A percentile compares a stretch with the other conserved stretches of the same genome.
Evolutionary conservation across 1,284 basidiomycete genomes (phyloP).

Genomic region (Cystobasidiaceae sp.): DNA sequence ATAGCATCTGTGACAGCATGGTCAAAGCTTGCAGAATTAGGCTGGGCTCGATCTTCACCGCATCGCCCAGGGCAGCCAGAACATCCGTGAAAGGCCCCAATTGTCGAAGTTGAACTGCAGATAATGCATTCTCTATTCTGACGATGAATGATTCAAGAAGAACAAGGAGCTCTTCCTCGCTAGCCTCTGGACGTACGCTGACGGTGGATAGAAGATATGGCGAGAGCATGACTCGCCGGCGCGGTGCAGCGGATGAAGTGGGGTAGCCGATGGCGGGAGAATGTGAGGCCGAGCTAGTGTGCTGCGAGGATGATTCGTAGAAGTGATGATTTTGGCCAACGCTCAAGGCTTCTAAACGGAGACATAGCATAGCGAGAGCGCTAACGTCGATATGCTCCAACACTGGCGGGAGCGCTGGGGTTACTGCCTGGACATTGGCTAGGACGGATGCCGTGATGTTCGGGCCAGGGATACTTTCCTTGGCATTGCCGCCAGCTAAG

Average conservation of each 20-base stretch:
- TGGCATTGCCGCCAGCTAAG: constrained; percentile 47
- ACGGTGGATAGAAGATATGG: constrained; percentile 8
- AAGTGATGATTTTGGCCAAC: constrained; percentile 50
- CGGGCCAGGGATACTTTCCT: constrained; percentile 10
- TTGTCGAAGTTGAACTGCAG: constrained; percentile 51
- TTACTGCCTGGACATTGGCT: constrained; percentile 36
- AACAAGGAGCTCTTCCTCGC: constrained; percentile 67
- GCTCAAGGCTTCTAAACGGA: constrained; percentile 77
- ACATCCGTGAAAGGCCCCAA: constrained; percentile 44
- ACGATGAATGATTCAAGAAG: constrained; percentile 59
- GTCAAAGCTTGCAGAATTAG: constrained; percentile 27
- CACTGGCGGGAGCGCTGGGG: constrained; percentile 53
- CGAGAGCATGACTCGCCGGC: constrained; percentile 16
- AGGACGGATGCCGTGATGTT: constrained; percentile 26
- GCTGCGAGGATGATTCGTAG: constrained; percentile 33
- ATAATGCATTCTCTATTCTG: constrained; percentile 74
- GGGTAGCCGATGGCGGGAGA: constrained; percentile 54
- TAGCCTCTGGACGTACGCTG: constrained; percentile 61
- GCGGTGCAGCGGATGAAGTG: constrained; percentile 24
- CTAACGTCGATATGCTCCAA: constrained; percentile 69
- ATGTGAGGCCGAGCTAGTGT: constrained; percentile 56
- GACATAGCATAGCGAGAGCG: constrained; percentile 66
- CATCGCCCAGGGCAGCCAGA: constrained; percentile 38
- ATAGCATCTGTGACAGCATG: constrained; percentile 31
- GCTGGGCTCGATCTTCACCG: constrained; percentile 35